phyloP scores from a whole-genome alignment of 345 rosid species.

The Carallia pectinifolia region DNA sequence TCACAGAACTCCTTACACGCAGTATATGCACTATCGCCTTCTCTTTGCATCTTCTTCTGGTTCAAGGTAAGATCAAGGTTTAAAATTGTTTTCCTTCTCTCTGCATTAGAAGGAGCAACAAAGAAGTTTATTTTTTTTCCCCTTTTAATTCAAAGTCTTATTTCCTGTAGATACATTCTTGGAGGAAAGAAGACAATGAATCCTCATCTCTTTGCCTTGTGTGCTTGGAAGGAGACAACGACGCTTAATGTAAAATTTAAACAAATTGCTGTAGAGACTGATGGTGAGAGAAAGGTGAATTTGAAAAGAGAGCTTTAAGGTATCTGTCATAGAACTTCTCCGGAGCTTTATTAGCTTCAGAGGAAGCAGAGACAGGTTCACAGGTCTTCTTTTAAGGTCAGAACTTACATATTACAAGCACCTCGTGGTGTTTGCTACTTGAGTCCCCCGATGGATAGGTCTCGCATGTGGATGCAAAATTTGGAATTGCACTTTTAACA shows the following conservation, averaged over 20 bases:
- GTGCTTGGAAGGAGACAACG: constrained; percentile 47
- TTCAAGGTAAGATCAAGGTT: constrained; percentile 28
- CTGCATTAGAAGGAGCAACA: background rate
- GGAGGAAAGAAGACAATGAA: constrained; percentile 45
- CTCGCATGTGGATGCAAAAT: background rate
- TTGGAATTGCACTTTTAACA: too few relatives aligned
- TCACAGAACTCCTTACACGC: constrained; percentile 42
- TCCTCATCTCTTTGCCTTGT: constrained; percentile 29
- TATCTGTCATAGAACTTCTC: constrained; percentile 33
- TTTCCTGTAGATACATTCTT: constrained; percentile 38
- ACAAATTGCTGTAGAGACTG: constrained; percentile 6
- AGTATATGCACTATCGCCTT: constrained; percentile 39
- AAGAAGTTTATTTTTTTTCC: background rate
- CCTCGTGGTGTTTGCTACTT: constrained; percentile 17
- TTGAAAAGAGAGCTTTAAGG: constrained; percentile 36
- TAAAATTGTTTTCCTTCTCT: constrained; percentile 3
- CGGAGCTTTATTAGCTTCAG: constrained; percentile 31
- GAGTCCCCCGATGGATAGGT: too few relatives aligned
- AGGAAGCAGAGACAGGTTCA: constrained; percentile 33
- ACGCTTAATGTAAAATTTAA: constrained; percentile 37
- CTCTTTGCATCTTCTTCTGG: constrained; percentile 46
- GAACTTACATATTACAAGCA: constrained; percentile 37
- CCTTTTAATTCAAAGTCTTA: background rate
- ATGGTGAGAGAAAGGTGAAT: constrained; percentile 7
- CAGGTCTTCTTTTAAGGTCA: constrained; percentile 19